Base-by-base conservation (phyloP, 2,329 filamentous ascomycete genomes). In the Calonectria fujianensis region DNA sequence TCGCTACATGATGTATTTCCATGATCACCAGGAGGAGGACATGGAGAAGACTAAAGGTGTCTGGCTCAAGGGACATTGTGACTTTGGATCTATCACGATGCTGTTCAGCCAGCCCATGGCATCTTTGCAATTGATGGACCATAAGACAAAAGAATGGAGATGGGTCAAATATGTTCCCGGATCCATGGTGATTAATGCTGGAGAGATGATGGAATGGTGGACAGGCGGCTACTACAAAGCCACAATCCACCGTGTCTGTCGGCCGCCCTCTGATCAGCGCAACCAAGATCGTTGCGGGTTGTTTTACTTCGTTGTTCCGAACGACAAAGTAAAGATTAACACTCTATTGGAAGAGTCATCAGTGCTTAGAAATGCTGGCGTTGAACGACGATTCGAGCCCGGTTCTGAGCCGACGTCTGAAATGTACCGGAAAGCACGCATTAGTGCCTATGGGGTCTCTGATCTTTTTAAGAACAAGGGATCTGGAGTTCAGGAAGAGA, bases 71-170 rank as follows among this genome's bases (percentile, higher is more conserved):
- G 67, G 67, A 20, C 67, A 70, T n/a, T 31, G 27, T 10, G 67
- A 70, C 39, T 50, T 70, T 14, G 39, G 32, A 1, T 61, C 32
- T 16, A 37, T 70, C n/a, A 48, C 67, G 10, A 39, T 70, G 32
- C 67, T 70, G 3, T 70, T 70, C 31, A 48, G 52, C 27, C 67
- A 70, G 54, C 67, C 67, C 1, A 63, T 70, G 52, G 67, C 52
- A 6, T 32, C 35, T 13, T 41, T 70, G 1, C 67, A 70, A 39
- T n/a, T 70, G 13, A 29, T 39, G 39, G 67, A 61, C 39, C 29
- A 63, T 11, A 24, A 52, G 5, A n/a, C 45, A 4, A 41, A 29
- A 13, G 27, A 51, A 11, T 70, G 67, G 67, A 48, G 31, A 63
- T 70, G 39, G 29, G 52, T 70, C 4, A 31, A 37, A 27, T 45